phyloP scores from a whole-genome alignment of 257 asterid species.

The Capsicum chinense region DNA sequence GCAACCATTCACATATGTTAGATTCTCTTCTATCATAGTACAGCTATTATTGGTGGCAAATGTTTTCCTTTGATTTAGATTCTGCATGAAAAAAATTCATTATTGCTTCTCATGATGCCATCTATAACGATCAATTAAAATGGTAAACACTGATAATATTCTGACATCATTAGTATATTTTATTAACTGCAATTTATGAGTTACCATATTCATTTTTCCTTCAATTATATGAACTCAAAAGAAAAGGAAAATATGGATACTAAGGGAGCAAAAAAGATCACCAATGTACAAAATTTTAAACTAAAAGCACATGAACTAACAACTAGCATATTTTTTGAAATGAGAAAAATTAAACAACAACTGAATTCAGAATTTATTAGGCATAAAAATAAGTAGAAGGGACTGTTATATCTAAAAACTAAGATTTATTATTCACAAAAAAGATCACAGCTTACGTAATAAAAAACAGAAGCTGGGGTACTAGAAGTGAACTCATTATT shows the following conservation, averaged over 20 bases:
- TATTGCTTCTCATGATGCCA: background rate
- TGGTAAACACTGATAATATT: background rate
- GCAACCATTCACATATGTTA: background rate
- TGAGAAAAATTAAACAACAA: background rate
- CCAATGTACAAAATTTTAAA: background rate
- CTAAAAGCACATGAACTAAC: background rate
- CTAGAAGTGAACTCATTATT: constrained; percentile 4
- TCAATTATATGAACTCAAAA: background rate
- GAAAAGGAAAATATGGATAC: background rate
- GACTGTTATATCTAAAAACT: background rate
- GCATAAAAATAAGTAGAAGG: background rate
- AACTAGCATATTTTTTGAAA: background rate
- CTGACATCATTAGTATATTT: background rate
- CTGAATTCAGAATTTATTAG: background rate
- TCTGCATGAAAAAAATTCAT: background rate
- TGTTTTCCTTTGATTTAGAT: background rate
- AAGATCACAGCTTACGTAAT: constrained; percentile 6
- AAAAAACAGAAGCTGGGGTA: background rate
- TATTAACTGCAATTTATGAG: no score
- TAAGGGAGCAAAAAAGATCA: background rate
- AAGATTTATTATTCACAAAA: constrained; percentile 15
- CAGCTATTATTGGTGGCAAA: background rate
- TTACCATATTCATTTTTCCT: background rate
- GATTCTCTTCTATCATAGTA: constrained; percentile 15
- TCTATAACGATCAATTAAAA: background rate